These are phyloP conservation scores for Geotrichum fermentans DNA, from an alignment of 1,139 yeast species.

Conservation along the genomic window DNA sequence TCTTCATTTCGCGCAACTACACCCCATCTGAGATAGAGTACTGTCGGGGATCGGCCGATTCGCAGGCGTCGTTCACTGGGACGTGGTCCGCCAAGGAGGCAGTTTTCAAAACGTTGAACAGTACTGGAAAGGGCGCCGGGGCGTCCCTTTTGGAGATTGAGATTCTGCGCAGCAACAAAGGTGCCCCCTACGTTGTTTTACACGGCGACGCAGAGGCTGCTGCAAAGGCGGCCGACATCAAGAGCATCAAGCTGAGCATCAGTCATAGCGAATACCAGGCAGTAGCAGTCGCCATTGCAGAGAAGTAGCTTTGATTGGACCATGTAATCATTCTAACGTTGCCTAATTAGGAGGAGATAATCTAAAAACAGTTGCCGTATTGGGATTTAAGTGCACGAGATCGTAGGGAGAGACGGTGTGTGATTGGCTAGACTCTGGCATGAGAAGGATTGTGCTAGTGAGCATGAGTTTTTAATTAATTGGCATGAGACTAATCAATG, in stretches of 20 bases:
- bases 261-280: conserved; percentile 96
- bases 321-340: background rate
- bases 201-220: conserved; percentile 70
- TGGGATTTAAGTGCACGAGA: background rate
- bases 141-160: conserved; percentile 90
- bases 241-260: conserved; percentile 74
- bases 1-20: conserved; percentile 88
- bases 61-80: conserved; percentile 91
- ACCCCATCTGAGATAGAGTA: conserved; percentile 72
- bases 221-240: conserved; percentile 64
- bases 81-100: conserved; percentile 99
- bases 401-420: too few species aligned
- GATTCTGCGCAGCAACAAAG: conserved; percentile 65
- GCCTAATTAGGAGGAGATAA: background rate
- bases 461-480: too few species aligned
- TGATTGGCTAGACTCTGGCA: too few species aligned
- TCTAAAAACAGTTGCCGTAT: background rate
- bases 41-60: conserved; percentile 58
- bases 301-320: conserved; percentile 54
- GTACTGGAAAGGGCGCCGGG: conserved; percentile 86
- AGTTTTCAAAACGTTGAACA: conserved; percentile 91
- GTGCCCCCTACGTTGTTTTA: conserved; percentile 75
- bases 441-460: too few species aligned
- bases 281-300: conserved; percentile 97
- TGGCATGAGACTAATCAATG: too few species aligned